Conservation (phyloP, 108 stramenopile genomes). For the Fistulifera pelliculosa region DNA sequence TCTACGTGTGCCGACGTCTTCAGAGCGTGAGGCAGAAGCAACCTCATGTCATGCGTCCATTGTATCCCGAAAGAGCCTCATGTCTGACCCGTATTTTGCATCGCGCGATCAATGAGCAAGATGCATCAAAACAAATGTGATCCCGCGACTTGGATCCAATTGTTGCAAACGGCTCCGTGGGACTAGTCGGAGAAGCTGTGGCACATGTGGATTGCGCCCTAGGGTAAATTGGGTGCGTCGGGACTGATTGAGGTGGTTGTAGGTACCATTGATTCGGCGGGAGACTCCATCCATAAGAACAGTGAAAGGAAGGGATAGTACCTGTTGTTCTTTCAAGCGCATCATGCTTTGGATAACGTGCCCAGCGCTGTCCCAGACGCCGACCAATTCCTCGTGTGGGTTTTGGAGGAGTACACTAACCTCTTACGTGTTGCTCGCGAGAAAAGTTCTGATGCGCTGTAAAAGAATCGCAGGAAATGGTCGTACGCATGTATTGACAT, state of each 20-base stretch:
- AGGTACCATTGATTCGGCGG: conserved; percentile 39
- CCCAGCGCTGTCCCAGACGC: conserved; percentile 78
- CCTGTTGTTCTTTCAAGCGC: conserved; percentile 65
- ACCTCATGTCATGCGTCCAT: no score
- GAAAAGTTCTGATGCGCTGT: no score
- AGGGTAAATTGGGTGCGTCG: conserved; percentile 31
- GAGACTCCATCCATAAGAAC: conserved; percentile 29
- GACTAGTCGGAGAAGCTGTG: conserved; percentile 43
- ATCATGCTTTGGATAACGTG: conserved; percentile 72
- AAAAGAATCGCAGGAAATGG: no score
- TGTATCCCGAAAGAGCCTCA: no score
- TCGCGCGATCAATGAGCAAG: no score
- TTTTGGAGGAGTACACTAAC: conserved; percentile 62
- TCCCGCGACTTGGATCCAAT: no score
- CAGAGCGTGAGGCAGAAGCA: no score
- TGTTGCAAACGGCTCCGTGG: conserved; percentile 42
- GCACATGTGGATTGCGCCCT: conserved; percentile 36
- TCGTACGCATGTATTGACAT: no score
- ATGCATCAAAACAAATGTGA: no score
- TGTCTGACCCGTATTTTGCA: no score
- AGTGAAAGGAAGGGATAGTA: conserved; percentile 52
- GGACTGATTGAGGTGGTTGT: conserved; percentile 3
- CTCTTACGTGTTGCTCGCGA: conserved; percentile 15
- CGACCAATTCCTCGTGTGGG: conserved; percentile 67
- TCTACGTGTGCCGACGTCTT: no score